A percentile compares a stretch with the other conserved stretches of the same genome.
Conservation (phyloP, 495 filamentous ascomycete genomes). For the Penicillium robsamsonii region DNA sequence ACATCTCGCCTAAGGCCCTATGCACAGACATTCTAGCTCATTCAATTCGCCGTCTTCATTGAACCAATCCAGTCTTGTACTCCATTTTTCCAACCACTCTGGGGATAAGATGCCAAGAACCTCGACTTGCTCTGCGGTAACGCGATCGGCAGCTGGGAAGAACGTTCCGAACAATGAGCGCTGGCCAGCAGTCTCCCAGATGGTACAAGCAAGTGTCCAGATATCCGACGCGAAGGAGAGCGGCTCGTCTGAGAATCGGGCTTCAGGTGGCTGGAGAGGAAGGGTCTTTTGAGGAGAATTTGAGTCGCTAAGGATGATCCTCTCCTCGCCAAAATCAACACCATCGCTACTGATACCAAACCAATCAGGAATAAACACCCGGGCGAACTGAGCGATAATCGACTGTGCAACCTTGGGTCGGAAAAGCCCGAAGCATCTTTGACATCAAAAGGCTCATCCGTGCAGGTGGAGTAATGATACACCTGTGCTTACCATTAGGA, state of each 20-base stretch:
- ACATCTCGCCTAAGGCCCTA: constrained; percentile 15
- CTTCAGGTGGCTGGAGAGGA: constrained; percentile 24
- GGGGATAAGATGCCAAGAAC: constrained; percentile 27
- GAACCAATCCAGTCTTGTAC: constrained; percentile 16
- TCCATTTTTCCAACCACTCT: constrained; percentile 31
- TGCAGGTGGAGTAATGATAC: too few species aligned
- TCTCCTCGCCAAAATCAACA: constrained; percentile 17
- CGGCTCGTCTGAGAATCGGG: constrained; percentile 21
- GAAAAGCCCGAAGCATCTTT: constrained; percentile 22
- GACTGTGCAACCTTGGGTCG: constrained; percentile 25
- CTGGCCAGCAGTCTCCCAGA: constrained; percentile 33
- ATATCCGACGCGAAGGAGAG: constrained; percentile 34
- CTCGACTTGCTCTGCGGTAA: constrained; percentile 29
- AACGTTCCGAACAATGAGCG: constrained; percentile 29
- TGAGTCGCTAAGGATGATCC: constrained; percentile 24
- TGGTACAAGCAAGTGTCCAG: constrained; percentile 34
- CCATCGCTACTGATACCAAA: constrained; percentile 22
- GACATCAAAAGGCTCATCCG: constrained; percentile 26
- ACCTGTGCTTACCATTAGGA: too few species aligned
- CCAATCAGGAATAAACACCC: constrained; percentile 18
- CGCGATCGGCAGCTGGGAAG: constrained; percentile 19
- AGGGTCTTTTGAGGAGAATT: constrained; percentile 25
- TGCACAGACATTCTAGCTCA: constrained; percentile 6
- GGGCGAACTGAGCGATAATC: constrained; percentile 26
- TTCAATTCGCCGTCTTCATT: constrained; percentile 22